Evolutionary conservation across 176 grass and related monocot genomes (phyloP).

Genomic region (Neostapfia colusana): DNA sequence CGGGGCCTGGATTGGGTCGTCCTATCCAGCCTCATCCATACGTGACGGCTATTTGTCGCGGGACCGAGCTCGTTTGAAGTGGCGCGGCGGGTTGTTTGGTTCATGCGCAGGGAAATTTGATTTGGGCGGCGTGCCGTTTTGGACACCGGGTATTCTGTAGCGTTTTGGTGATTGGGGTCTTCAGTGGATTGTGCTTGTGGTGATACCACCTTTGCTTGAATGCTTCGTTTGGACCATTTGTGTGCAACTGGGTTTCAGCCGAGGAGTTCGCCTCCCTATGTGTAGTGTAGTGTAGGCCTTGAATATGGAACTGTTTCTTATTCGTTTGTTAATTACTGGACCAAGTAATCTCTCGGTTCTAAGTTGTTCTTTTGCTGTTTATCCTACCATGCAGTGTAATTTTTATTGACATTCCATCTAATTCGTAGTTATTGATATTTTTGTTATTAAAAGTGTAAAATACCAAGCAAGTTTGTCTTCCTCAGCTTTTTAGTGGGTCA

Average conservation of each 20-base stretch:
- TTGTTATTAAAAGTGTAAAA: not conserved
- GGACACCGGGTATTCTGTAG: not conserved
- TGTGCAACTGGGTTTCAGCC: not conserved
- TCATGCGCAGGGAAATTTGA: not conserved
- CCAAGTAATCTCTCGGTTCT: not conserved
- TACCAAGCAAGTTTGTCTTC: not conserved
- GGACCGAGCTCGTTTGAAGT: not conserved
- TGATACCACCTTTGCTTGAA: not conserved
- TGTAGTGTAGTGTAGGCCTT: not conserved
- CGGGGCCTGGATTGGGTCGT: not conserved
- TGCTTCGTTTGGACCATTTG: not conserved
- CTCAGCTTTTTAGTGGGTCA: not conserved
- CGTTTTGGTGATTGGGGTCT: not conserved
- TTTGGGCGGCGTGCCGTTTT: not conserved
- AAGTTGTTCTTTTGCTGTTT: not conserved
- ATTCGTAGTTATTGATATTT: not conserved
- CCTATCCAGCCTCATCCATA: not conserved
- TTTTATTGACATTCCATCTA: slow-evolving; percentile 4
- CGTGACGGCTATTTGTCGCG: not conserved
- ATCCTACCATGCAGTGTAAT: not conserved
- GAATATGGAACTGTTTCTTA: not conserved
- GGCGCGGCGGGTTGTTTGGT: not conserved
- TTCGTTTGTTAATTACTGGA: not conserved
- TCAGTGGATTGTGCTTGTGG: not conserved
- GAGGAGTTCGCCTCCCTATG: not conserved